Conservation (phyloP, 257 asterid genomes). For the Solanum sitiens region DNA sequence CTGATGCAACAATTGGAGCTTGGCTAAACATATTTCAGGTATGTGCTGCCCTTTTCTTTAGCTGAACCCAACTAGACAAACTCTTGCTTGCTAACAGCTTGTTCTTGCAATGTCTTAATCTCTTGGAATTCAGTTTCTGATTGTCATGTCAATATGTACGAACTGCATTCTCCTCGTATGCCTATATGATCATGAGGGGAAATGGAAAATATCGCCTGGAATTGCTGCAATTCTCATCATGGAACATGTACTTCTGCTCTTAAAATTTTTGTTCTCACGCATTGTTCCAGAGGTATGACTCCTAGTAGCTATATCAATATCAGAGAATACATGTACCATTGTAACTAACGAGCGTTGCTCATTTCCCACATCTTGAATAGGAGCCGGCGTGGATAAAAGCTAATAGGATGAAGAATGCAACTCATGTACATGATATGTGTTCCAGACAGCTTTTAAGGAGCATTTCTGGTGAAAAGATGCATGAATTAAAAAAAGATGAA, state of each 20-base stretch:
- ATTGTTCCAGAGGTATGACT: conserved; percentile 73
- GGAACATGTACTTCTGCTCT: conserved; percentile 79
- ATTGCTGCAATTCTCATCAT: conserved; percentile 78
- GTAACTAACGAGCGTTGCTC: background rate
- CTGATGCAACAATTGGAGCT: conserved; percentile 83
- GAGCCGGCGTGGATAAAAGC: conserved; percentile 95
- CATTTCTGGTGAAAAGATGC: conserved; percentile 45
- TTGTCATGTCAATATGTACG: conserved; percentile 83
- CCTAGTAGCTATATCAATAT: background rate
- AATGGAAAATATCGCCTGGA: conserved; percentile 85
- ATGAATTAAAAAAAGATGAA: conserved; percentile 30
- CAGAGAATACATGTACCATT: background rate
- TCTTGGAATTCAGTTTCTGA: conserved; percentile 56
- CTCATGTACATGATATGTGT: conserved; percentile 71
- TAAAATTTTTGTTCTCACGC: conserved; percentile 77
- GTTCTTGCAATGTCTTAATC: background rate
- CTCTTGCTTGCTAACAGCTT: background rate
- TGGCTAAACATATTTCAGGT: conserved; percentile 98
- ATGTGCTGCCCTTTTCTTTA: background rate
- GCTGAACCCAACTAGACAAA: background rate
- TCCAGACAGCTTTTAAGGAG: conserved; percentile 67
- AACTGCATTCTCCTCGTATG: conserved; percentile 76
- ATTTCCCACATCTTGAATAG: conserved; percentile 14
- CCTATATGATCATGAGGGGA: conserved; percentile 72
- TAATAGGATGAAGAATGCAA: conserved; percentile 60